A percentile compares a stretch with the other conserved stretches of the same genome.
Evolutionary conservation across 345 rosid genomes (phyloP).

Genomic region (Anastatica hierochuntica): DNA sequence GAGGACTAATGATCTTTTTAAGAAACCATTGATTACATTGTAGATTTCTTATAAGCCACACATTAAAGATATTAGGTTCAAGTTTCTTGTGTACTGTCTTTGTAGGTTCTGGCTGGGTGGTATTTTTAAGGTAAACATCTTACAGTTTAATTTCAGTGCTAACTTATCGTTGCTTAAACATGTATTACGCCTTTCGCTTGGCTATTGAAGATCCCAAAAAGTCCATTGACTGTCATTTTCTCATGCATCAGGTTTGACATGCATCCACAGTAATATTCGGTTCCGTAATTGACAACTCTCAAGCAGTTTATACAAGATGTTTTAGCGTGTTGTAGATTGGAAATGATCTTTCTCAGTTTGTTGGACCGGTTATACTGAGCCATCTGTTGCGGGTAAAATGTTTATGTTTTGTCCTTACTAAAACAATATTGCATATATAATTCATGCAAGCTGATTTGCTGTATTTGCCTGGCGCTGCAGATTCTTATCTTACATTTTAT

Average conservation of each 20-base stretch:
- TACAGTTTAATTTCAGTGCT: neutral
- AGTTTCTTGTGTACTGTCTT: constrained; percentile 4
- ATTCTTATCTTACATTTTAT: too few species aligned
- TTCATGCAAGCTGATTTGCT: too few species aligned
- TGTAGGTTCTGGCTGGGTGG: constrained; percentile 91
- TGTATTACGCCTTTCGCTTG: constrained; percentile 4
- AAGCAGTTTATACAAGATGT: constrained; percentile 18
- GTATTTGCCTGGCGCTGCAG: too few species aligned
- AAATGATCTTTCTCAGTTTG: constrained; percentile 73
- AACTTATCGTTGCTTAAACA: neutral
- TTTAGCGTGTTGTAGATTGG: constrained; percentile 54
- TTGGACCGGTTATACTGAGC: constrained; percentile 74
- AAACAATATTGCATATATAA: too few species aligned
- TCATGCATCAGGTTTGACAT: neutral
- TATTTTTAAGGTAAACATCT: constrained; percentile 57
- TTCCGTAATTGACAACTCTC: constrained; percentile 15
- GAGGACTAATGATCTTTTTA: constrained; percentile 4
- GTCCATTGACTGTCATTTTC: neutral
- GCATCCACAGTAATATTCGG: constrained; percentile 9
- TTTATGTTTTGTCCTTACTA: neutral
- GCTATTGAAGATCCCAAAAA: neutral
- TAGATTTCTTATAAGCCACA: neutral
- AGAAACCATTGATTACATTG: neutral
- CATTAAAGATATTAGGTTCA: neutral
- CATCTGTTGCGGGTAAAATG: constrained; percentile 56